Base-by-base conservation (phyloP, 1,139 yeast species). In the Sugiyamaella xylanicola region DNA sequence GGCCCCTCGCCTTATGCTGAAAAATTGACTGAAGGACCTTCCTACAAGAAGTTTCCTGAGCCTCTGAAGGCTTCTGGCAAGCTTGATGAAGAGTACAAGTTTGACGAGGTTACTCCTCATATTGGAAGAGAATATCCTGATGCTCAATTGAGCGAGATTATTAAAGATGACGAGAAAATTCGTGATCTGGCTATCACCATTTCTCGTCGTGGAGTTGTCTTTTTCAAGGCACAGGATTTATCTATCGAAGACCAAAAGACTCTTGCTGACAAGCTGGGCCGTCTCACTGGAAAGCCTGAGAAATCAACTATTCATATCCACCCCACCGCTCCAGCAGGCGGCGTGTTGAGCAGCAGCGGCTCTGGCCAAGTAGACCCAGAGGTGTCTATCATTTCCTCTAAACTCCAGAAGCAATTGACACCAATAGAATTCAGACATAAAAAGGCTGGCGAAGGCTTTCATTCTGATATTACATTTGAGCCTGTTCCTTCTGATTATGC, bases 141-240 rank as follows among this genome's bases (percentile, higher is more conserved):
- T 21, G 63, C 63, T 1, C 69, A 77, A 55, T 72, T 85, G 52
- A 68, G 73, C 48, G 78, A 77, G 44, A 70, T 73, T 19, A 83
- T 79, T 19, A 80, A 80, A 62, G 82, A 84, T 65, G 75, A 73
- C 41, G 65, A 69, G 54, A 72, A 72, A 48, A 66, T 74, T 56
- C 72, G 69, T 46, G 89, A 85, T 61, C 75, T 85, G 61, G 88
- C 90, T 0, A 74, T 83, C 40, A 73, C 78, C 19, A 83, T 82
- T 40, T 85, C 86, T 17, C 79, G 82, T 68, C 78, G 87, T 61
- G 89, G 89, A 48, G 85, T 85, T 51, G 84, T 83, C 35, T 80
- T 84, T 11, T 85, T 85, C 72, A 77, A 87, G 67, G 77, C 81
- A 61, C 90, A 85, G 69, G 78, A 79, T 55, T 84, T 86, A 61